A percentile compares a stretch with the other conserved stretches of the same genome.
phyloP scores from a whole-genome alignment of 2,329 filamentous ascomycete genomes.

The Colletotrichum musicola region DNA sequence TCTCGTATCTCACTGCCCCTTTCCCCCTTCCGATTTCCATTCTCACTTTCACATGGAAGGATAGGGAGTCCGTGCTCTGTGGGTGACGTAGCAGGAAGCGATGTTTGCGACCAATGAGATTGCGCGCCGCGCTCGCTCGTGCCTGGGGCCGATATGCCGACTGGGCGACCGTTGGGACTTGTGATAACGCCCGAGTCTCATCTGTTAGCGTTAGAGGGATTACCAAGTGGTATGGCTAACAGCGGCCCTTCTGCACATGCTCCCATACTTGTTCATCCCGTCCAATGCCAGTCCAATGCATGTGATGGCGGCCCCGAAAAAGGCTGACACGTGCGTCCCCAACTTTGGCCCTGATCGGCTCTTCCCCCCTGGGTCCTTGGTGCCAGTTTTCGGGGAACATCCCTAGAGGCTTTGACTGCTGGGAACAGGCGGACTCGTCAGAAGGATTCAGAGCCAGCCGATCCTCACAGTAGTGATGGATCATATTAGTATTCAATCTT shows the following conservation, averaged over 20 bases:
- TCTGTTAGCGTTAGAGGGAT: too few species aligned
- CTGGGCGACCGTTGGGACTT: slow-evolving; percentile 22
- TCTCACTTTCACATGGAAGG: slow-evolving; percentile 34
- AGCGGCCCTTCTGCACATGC: slow-evolving; percentile 11
- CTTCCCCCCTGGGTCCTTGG: slow-evolving; percentile 5
- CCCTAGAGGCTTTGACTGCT: not conserved
- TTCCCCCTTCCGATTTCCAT: too few species aligned
- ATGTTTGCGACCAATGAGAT: slow-evolving; percentile 8
- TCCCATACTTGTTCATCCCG: slow-evolving; percentile 31
- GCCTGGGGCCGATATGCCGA: slow-evolving; percentile 40
- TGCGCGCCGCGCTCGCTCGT: slow-evolving; percentile 2
- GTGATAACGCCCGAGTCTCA: too few species aligned
- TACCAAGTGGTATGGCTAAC: too few species aligned
- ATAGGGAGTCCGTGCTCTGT: slow-evolving; percentile 19
- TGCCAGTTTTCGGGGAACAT: not conserved
- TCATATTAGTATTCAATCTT: too few species aligned
- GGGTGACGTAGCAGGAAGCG: slow-evolving; percentile 24
- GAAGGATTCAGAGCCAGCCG: too few species aligned
- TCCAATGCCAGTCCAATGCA: slow-evolving; percentile 29
- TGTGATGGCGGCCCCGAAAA: slow-evolving; percentile 36
- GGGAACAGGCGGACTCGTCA: too few species aligned
- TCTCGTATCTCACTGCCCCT: not conserved
- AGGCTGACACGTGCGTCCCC: slow-evolving; percentile 40
- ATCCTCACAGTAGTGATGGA: too few species aligned
- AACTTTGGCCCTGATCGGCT: slow-evolving; percentile 26